These are phyloP conservation scores for Saccharomycopsis sp. DNA, from an alignment of 805 yeast genomes.

Conservation along the genomic window DNA sequence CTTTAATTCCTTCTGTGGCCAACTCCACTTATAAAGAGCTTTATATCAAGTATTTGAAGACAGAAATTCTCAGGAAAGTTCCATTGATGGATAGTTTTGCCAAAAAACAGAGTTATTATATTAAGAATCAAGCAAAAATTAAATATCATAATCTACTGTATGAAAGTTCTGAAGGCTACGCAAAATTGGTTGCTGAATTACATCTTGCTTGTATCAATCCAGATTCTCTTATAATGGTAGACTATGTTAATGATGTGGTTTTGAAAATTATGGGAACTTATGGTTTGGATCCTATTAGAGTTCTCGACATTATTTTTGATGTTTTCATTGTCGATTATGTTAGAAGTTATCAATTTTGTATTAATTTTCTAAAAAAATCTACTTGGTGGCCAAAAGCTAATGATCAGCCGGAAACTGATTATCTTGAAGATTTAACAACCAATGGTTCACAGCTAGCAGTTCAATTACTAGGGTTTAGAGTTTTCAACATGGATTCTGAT, in stretches of 20 bases:
- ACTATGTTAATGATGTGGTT: constrained; percentile 36
- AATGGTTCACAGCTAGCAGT: constrained; percentile 51
- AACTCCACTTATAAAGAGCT: background rate
- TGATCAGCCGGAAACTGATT: no score
- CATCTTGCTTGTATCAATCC: constrained; percentile 31
- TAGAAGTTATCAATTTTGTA: constrained; percentile 34
- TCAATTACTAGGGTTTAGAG: constrained; percentile 39
- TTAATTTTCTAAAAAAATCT: constrained; percentile 41
- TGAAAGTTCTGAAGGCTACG: constrained; percentile 72
- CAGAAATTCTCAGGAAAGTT: constrained; percentile 6
- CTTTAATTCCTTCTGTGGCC: no score
- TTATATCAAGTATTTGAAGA: constrained; percentile 3
- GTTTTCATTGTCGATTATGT: constrained; percentile 37
- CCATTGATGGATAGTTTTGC: constrained; percentile 4
- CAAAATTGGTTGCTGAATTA: constrained; percentile 48
- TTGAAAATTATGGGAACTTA: constrained; percentile 63
- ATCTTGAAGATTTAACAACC: no score
- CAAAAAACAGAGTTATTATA: constrained; percentile 1
- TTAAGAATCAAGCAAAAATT: constrained; percentile 21
- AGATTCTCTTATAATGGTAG: constrained; percentile 32
- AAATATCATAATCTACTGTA: constrained; percentile 55
- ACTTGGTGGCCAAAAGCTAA: constrained; percentile 54
- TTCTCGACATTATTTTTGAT: constrained; percentile 52
- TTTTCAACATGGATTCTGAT: constrained; percentile 32
- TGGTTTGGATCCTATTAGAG: constrained; percentile 61